phyloP scores from a whole-genome alignment of 352 stramenopile species.

The Globisporangium cederbergense region DNA sequence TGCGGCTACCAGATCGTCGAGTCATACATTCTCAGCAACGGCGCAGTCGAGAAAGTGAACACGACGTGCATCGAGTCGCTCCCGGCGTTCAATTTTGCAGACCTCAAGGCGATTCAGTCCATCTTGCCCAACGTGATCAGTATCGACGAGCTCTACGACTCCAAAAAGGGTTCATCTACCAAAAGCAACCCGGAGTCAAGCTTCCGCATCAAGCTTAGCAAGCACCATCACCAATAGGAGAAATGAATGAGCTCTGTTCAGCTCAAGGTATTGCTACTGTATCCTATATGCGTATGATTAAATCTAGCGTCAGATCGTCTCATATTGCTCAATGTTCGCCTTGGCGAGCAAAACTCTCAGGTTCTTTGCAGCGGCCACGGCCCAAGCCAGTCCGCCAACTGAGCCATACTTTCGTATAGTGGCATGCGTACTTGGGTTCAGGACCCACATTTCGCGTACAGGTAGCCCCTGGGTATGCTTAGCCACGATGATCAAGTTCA shows the following conservation, averaged over 20 bases:
- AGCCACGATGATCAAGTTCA: no score
- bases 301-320: no score
- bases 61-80: constrained; percentile 20
- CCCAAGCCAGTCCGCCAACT: no score
- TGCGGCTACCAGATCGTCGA: constrained; percentile 22
- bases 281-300: no score
- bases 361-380: no score
- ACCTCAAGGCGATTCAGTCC: constrained; percentile 2
- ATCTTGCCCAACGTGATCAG: background rate
- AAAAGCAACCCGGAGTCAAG: background rate
- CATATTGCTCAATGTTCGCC: no score
- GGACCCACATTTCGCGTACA: no score
- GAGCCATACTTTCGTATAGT: no score
- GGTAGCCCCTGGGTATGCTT: no score
- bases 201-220: background rate
- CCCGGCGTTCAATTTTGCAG: constrained; percentile 7
- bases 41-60: constrained; percentile 20
- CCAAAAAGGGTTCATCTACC: background rate
- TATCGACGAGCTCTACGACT: background rate
- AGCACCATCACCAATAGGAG: background rate
- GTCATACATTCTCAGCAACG: constrained; percentile 16
- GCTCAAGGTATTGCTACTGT: no score
- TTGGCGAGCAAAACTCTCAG: no score
- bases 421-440: no score
- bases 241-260: background rate